phyloP scores from a whole-genome alignment of 345 rosid genomes.

The Psidium friedrichsthalianum region DNA sequence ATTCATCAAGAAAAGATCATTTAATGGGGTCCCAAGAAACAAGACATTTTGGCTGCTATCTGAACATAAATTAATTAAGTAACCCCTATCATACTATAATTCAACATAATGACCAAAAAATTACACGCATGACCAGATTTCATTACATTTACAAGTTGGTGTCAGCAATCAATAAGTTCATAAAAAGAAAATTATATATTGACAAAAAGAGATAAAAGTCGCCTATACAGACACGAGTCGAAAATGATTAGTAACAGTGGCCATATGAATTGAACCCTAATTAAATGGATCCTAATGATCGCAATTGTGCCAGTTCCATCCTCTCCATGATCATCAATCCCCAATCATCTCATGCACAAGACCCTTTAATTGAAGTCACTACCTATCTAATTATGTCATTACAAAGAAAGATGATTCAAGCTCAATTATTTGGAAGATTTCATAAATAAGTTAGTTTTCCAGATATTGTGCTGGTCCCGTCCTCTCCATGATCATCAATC shows the following conservation, averaged over 20 bases:
- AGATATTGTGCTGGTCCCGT: no score
- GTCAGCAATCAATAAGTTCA: neutral
- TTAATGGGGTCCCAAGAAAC: neutral
- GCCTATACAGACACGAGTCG: neutral
- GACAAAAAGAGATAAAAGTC: neutral
- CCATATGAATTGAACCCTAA: neutral
- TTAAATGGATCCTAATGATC: neutral
- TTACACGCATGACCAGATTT: neutral
- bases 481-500: no score
- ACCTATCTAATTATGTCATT: neutral
- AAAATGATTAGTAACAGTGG: neutral
- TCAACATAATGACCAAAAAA: neutral
- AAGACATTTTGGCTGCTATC: neutral
- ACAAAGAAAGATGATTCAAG: neutral
- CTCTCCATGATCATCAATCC: conserved; percentile 11
- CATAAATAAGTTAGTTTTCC: neutral
- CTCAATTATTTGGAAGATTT: neutral
- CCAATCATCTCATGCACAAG: neutral
- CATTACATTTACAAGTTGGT: neutral
- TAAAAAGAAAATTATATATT: neutral
- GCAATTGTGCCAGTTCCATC: neutral
- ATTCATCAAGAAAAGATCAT: neutral
- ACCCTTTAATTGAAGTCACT: neutral
- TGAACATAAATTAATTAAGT: neutral
- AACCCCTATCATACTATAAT: neutral